Evolutionary conservation across 2,329 filamentous ascomycete species (phyloP).

Genomic region (Graphilbum fragrans): DNA sequence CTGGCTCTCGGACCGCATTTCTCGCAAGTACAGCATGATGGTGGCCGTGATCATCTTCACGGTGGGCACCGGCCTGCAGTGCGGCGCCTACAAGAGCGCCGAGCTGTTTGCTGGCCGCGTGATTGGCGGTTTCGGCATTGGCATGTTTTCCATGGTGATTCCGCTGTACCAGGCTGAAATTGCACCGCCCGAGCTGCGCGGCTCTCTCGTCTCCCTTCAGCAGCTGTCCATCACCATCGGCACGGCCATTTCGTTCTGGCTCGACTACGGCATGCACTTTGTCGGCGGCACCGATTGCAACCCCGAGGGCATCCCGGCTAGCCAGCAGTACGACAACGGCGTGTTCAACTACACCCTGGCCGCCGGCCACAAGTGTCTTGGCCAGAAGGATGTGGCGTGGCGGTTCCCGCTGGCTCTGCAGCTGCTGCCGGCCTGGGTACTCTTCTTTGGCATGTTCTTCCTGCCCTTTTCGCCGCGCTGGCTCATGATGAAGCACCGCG

Average conservation of each 20-base stretch:
- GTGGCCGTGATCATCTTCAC: too few relatives aligned
- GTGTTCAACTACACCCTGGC: slow-evolving; percentile 22
- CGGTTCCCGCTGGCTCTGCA: slow-evolving; percentile 1
- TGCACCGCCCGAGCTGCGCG: slow-evolving; percentile 4
- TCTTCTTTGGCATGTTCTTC: not conserved
- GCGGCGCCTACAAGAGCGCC: too few relatives aligned
- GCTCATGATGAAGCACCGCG: not conserved
- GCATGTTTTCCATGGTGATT: slow-evolving; percentile 23
- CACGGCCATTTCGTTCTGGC: slow-evolving; percentile 39
- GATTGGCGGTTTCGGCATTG: slow-evolving; percentile 18
- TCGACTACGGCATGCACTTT: slow-evolving; percentile 33
- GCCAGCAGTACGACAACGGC: slow-evolving; percentile 26
- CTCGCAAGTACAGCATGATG: too few relatives aligned
- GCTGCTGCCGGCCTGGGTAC: not conserved
- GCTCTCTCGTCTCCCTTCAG: slow-evolving; percentile 4
- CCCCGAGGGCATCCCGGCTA: slow-evolving; percentile 30
- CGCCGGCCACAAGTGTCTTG: slow-evolving; percentile 3
- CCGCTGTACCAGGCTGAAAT: slow-evolving; percentile 5
- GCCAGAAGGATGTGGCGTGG: slow-evolving; percentile 1
- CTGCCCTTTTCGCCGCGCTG: not conserved
- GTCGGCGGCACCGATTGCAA: slow-evolving; percentile 19
- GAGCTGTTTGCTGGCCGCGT: slow-evolving; percentile 16
- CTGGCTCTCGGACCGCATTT: too few relatives aligned
- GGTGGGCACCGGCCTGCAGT: too few relatives aligned
- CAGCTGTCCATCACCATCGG: slow-evolving; percentile 29